Evolutionary conservation across 225 moss, liverwort and hornwort species (phyloP).

Genomic region (Thuidium tamariscinum): DNA sequence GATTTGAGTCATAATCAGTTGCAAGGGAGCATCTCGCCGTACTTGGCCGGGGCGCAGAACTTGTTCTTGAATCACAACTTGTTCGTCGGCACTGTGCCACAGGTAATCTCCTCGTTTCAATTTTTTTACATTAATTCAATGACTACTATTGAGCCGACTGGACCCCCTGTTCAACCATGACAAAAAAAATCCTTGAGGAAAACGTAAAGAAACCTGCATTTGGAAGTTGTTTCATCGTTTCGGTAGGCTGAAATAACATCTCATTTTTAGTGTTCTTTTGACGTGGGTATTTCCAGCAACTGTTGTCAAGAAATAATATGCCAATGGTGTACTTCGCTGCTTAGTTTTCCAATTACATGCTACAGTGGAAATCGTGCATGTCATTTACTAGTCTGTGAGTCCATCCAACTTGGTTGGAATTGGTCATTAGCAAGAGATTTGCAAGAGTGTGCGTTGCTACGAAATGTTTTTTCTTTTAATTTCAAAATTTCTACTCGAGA

Average conservation of each 20-base stretch:
- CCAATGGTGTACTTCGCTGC: neutral
- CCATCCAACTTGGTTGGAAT: neutral
- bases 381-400: neutral
- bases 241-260: neutral
- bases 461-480: too few relatives aligned
- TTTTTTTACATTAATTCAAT: too few relatives aligned
- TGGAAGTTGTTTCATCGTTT: neutral
- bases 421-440: neutral
- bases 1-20: slow-evolving; percentile 33
- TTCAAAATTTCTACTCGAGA: neutral
- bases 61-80: slow-evolving; percentile 39
- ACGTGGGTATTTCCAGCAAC: too few relatives aligned
- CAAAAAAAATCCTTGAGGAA: fast-evolving
- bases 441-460: neutral
- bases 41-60: slow-evolving; percentile 30
- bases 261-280: too few relatives aligned
- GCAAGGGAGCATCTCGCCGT: slow-evolving; percentile 19
- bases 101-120: neutral
- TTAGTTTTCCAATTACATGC: too few relatives aligned
- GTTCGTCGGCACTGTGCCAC: slow-evolving; percentile 34
- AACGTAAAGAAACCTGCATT: neutral
- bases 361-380: too few relatives aligned
- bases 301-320: neutral
- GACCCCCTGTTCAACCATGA: neutral
- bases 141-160: neutral